Conservation (phyloP, 192 early-diverging fungal genomes). For the Diversispora eburnea region DNA sequence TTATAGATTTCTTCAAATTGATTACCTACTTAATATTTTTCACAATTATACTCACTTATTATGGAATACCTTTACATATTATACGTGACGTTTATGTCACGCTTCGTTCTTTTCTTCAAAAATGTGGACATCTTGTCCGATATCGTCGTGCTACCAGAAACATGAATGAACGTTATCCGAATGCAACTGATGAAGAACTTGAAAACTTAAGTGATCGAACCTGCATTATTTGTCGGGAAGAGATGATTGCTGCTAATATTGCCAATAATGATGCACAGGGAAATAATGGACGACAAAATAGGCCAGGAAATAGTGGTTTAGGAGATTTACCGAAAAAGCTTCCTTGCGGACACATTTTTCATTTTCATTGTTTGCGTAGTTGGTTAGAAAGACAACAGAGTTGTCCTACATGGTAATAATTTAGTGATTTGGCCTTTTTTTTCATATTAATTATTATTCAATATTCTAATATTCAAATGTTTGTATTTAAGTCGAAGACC, state of each 20-base stretch:
- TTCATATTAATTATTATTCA: background rate
- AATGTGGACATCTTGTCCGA: constrained; percentile 83
- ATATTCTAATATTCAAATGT: constrained; percentile 11
- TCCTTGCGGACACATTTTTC: constrained; percentile 96
- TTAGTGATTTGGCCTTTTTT: background rate
- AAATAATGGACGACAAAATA: constrained; percentile 23
- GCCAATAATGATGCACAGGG: constrained; percentile 9
- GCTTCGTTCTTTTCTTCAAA: constrained; percentile 83
- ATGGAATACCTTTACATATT: constrained; percentile 92
- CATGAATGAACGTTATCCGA: constrained; percentile 96
- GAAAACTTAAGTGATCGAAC: constrained; percentile 65
- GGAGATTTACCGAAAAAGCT: constrained; percentile 86
- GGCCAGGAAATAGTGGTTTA: constrained; percentile 28
- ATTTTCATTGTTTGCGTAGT: constrained; percentile 92
- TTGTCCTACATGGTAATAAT: constrained; percentile 86
- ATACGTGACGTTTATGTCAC: constrained; percentile 96
- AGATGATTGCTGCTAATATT: constrained; percentile 62
- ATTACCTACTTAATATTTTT: constrained; percentile 88
- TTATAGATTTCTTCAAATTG: constrained; percentile 83
- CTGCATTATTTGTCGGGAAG: constrained; percentile 98
- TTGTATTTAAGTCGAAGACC: constrained; percentile 42
- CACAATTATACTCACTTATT: constrained; percentile 72
- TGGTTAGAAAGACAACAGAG: constrained; percentile 98
- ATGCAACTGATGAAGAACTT: constrained; percentile 82
- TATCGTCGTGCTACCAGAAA: constrained; percentile 93